phyloP scores from a whole-genome alignment of 805 yeast genomes.

The Naumovozyma castellii region DNA sequence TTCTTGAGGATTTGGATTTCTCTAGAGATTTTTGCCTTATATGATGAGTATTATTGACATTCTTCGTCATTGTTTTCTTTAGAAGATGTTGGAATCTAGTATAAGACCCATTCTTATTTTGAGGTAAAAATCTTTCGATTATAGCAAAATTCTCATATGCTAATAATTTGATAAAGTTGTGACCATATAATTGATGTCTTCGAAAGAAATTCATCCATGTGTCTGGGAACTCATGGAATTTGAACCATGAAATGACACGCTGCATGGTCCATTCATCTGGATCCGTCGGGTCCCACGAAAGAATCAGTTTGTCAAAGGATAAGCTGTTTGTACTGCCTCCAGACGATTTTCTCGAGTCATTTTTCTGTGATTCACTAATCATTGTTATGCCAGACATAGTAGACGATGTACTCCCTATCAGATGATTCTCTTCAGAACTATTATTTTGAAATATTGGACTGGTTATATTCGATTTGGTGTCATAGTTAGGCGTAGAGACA shows the following conservation, averaged over 20 bases:
- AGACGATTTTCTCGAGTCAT: conserved; percentile 19
- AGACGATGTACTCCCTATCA: background rate
- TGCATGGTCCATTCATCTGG: conserved; percentile 63
- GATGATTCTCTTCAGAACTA: no score
- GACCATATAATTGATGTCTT: conserved; percentile 48
- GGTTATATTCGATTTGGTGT: background rate
- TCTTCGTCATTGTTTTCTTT: conserved; percentile 36
- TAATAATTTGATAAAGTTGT: conserved; percentile 53
- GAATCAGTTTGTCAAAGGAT: conserved; percentile 22
- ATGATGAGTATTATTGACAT: conserved; percentile 19
- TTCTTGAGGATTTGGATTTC: conserved; percentile 16
- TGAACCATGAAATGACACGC: conserved; percentile 63
- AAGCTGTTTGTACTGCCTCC: conserved; percentile 17
- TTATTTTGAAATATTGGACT: background rate
- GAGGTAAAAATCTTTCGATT: conserved; percentile 33
- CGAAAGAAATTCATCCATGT: conserved; percentile 65
- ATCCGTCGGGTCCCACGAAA: conserved; percentile 42
- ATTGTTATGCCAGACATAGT: background rate
- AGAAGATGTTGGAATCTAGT: conserved; percentile 47
- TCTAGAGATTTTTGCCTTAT: conserved; percentile 16
- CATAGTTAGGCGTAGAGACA: background rate
- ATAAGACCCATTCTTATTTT: conserved; percentile 42
- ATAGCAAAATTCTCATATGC: conserved; percentile 53
- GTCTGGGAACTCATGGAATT: conserved; percentile 54
- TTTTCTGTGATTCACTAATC: background rate